Evolutionary conservation across 148 eudicot species (phyloP).

Genomic region (Hydrangea macrophylla): DNA sequence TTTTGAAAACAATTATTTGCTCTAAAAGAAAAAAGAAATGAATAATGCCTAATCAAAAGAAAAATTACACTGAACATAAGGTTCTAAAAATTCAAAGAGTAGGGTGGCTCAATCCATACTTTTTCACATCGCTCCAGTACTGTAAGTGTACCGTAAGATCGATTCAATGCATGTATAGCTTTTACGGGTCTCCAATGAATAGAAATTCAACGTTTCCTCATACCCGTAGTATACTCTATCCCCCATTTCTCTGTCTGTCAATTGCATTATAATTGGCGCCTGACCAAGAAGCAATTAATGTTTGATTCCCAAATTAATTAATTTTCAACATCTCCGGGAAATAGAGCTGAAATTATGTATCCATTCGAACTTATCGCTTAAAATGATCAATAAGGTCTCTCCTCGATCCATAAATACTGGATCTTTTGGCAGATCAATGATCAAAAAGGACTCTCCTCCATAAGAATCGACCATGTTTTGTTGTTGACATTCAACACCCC

Average conservation of each 20-base stretch:
- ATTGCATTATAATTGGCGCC: neutral
- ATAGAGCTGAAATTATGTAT: neutral
- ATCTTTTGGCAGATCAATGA: too few species aligned
- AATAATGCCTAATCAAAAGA: too few species aligned
- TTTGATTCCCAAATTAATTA: neutral
- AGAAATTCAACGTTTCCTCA: neutral
- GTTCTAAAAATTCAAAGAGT: too few species aligned
- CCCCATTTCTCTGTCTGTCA: neutral
- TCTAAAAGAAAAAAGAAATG: too few species aligned
- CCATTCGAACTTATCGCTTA: neutral
- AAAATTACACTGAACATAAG: too few species aligned
- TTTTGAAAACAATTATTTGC: too few species aligned
- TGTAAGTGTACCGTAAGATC: too few species aligned
- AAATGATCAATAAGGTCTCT: neutral
- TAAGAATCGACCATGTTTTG: neutral
- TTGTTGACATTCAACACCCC: neutral
- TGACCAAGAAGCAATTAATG: neutral
- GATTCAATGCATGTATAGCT: neutral
- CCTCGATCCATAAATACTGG: neutral
- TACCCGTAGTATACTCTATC: neutral
- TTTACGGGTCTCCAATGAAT: neutral
- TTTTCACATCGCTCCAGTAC: neutral
- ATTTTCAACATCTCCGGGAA: neutral
- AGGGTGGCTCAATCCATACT: neutral
- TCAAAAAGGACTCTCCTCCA: neutral